Evolutionary conservation across 2,329 filamentous ascomycete species (phyloP).

Genomic region (Xylariaceae sp.): DNA sequence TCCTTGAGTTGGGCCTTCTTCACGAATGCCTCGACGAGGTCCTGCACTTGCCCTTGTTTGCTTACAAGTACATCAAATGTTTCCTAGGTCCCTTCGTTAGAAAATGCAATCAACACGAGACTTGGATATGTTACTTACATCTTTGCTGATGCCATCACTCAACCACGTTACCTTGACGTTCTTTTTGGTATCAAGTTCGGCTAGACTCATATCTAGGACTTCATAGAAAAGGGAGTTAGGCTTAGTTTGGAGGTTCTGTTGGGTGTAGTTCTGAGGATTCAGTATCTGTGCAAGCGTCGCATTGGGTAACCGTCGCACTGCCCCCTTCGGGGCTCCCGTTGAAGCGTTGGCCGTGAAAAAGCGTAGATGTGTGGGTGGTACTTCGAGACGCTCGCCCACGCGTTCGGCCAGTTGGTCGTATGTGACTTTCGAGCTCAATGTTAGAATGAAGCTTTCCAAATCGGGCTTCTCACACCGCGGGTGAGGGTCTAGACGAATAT

Average conservation of each 20-base stretch:
- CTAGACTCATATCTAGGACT: constrained; percentile 86
- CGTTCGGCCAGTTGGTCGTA: constrained; percentile 85
- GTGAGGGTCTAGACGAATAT: constrained; percentile 70
- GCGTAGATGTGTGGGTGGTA: constrained; percentile 80
- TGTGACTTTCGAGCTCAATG: constrained; percentile 78
- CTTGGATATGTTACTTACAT: constrained; percentile 51
- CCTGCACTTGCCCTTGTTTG: constrained; percentile 75
- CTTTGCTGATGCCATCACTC: constrained; percentile 85
- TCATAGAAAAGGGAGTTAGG: constrained; percentile 85
- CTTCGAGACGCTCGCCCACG: constrained; percentile 69
- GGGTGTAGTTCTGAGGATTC: constrained; percentile 64
- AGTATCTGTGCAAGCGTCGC: constrained; percentile 76
- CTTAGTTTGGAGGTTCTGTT: constrained; percentile 64
- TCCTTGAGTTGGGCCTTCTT: constrained; percentile 77
- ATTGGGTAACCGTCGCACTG: constrained; percentile 67
- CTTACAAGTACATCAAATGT: constrained; percentile 76
- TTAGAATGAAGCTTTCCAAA: constrained; percentile 66
- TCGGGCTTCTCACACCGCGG: constrained; percentile 52
- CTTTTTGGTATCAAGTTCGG: constrained; percentile 91
- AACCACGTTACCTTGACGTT: constrained; percentile 76
- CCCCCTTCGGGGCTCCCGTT: constrained; percentile 69
- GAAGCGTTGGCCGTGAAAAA: constrained; percentile 81
- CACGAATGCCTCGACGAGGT: constrained; percentile 69
- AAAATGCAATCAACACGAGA: constrained; percentile 17
- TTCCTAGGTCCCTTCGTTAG: constrained; percentile 49